These are phyloP conservation scores for Pythium grandisporangium DNA, from an alignment of 352 stramenopile genomes.

Conservation along the genomic window DNA sequence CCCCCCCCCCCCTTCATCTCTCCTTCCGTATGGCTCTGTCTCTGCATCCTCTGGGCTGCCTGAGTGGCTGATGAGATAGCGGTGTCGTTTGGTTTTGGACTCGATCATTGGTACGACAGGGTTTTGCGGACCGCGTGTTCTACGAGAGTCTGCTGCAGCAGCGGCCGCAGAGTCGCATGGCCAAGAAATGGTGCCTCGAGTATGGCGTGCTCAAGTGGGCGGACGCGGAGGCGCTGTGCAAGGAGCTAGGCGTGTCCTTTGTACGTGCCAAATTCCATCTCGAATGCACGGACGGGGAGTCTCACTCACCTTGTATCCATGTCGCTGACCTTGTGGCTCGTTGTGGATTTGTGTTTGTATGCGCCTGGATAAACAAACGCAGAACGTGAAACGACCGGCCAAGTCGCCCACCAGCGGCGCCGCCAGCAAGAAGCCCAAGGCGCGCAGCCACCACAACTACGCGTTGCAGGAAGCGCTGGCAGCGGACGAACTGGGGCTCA, in stretches of 20 bases:
- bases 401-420: slow-evolving; percentile 49
- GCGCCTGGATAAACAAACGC: slow-evolving; percentile 8
- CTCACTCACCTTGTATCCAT: no score
- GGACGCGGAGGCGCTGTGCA: slow-evolving; percentile 72
- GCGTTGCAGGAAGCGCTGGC: slow-evolving; percentile 32
- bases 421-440: slow-evolving; percentile 28
- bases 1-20: slow-evolving; percentile 46
- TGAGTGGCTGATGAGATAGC: no score
- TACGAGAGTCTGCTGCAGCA: slow-evolving; percentile 87
- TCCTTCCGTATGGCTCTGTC: background rate
- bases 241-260: slow-evolving; percentile 48
- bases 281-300: background rate
- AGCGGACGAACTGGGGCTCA: slow-evolving; percentile 52
- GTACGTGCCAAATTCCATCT: slow-evolving; percentile 19
- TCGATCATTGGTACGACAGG: slow-evolving; percentile 16
- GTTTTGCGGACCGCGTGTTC: slow-evolving; percentile 85
- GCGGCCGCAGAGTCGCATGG: slow-evolving; percentile 78
- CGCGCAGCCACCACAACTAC: slow-evolving; percentile 11
- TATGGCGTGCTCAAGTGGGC: slow-evolving; percentile 85
- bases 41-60: no score
- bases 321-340: no score
- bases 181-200: slow-evolving; percentile 87
- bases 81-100: background rate
- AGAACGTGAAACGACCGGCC: slow-evolving; percentile 42
- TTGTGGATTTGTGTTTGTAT: no score